A percentile compares a stretch with the other conserved stretches of the same genome.
Conservation (phyloP, 2,329 filamentous ascomycete species). For the Phaeophleospora eucalypticola region DNA sequence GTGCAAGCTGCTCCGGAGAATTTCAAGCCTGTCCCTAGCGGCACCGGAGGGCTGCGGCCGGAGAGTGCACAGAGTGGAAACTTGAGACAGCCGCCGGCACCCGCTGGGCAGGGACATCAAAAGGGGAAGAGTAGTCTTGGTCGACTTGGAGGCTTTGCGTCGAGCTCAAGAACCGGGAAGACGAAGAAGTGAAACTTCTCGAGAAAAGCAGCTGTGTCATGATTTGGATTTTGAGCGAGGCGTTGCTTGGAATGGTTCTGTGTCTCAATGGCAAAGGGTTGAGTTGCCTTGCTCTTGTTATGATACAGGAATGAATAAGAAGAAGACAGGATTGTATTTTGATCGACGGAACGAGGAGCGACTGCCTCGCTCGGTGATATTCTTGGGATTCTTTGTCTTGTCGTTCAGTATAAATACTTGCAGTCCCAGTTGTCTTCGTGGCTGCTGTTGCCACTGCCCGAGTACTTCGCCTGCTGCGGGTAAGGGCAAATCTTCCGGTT, state of each 20-base stretch:
- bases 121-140: conserved; percentile 40
- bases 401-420: too few species aligned
- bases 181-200: conserved; percentile 22
- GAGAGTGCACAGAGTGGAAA: conserved; percentile 1
- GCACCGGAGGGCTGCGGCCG: conserved; percentile 14
- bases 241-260: neutral
- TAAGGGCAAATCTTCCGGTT: too few species aligned
- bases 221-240: neutral
- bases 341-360: too few species aligned
- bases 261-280: too few species aligned
- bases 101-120: conserved; percentile 16
- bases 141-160: conserved; percentile 43
- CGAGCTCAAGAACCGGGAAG: conserved; percentile 37
- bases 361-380: too few species aligned
- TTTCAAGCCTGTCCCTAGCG: conserved; percentile 7
- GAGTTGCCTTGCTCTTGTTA: too few species aligned
- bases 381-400: too few species aligned
- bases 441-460: too few species aligned
- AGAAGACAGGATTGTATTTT: too few species aligned
- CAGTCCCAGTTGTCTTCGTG: too few species aligned
- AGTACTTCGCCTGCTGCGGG: too few species aligned
- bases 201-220: neutral
- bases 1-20: conserved; percentile 5
- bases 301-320: too few species aligned
- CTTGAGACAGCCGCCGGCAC: conserved; percentile 4